phyloP scores from a whole-genome alignment of 2,329 filamentous ascomycete genomes.

The Botrytis galanthina region DNA sequence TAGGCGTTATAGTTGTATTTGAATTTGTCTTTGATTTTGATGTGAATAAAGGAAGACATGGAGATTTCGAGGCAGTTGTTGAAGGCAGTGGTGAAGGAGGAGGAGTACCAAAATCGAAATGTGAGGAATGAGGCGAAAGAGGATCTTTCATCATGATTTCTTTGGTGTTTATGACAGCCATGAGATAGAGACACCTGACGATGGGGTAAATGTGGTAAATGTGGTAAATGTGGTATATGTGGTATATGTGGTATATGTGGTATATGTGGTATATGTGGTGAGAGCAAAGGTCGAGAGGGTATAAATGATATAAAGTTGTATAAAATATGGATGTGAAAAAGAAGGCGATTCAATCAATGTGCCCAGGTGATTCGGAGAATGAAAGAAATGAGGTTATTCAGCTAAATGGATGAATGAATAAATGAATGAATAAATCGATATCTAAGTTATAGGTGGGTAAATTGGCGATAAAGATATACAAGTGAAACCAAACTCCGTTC shows the following conservation, averaged over 20 bases:
- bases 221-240: neutral
- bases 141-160: neutral
- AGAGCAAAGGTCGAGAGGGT: neutral
- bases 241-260: too few species aligned
- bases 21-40: neutral
- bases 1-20: neutral
- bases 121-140: neutral
- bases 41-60: neutral
- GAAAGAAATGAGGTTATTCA: neutral
- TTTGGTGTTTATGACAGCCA: neutral
- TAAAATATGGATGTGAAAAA: neutral
- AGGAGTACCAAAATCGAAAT: constrained; percentile 8
- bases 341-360: neutral
- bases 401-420: too few species aligned
- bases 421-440: neutral
- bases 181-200: neutral
- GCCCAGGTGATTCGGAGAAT: neutral
- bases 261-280: neutral
- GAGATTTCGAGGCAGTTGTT: neutral
- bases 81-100: neutral
- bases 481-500: neutral
- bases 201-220: too few species aligned
- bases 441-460: neutral
- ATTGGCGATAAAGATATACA: neutral
- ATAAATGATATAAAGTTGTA: neutral